A percentile compares a stretch with the other conserved stretches of the same genome.
Conservation (phyloP, 768 basidiomycete genomes). For the Clavaria fumosa region DNA sequence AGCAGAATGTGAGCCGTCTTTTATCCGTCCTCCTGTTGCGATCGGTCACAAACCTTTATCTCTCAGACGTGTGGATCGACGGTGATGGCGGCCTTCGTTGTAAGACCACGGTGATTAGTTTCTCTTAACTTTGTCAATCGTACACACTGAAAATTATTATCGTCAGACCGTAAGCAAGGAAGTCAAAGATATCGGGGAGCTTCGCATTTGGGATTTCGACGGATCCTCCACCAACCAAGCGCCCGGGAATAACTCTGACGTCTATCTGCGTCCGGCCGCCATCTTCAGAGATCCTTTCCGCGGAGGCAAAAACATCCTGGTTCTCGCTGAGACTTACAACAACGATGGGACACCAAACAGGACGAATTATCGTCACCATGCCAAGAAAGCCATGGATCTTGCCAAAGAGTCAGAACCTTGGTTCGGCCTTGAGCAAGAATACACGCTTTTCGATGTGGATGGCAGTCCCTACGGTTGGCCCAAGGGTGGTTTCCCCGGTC, state of each 20-base stretch:
- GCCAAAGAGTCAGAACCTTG: constrained; percentile 72
- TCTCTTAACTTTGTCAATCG: constrained; percentile 8
- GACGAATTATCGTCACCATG: constrained; percentile 90
- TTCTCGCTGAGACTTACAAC: constrained; percentile 96
- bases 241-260: constrained; percentile 88
- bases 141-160: constrained; percentile 3
- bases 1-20: constrained; percentile 64
- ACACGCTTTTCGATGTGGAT: constrained; percentile 91
- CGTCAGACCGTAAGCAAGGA: constrained; percentile 72
- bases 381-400: constrained; percentile 90
- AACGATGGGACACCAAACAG: constrained; percentile 96
- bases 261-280: constrained; percentile 92
- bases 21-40: constrained; percentile 5
- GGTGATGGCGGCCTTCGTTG: constrained; percentile 88
- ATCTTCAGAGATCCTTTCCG: constrained; percentile 99
- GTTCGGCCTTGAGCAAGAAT: constrained; percentile 99
- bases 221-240: constrained; percentile 97
- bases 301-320: constrained; percentile 93
- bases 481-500: constrained; percentile 97
- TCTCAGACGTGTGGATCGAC: constrained; percentile 92
- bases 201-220: constrained; percentile 99
- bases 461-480: constrained; percentile 92
- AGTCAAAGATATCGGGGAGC: constrained; percentile 75
- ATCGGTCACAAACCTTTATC: constrained; percentile 11
- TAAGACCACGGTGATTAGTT: constrained; percentile 72